Evolutionary conservation across 2,329 filamentous ascomycete genomes (phyloP).

Genomic region (Chaetomium olivaceum): DNA sequence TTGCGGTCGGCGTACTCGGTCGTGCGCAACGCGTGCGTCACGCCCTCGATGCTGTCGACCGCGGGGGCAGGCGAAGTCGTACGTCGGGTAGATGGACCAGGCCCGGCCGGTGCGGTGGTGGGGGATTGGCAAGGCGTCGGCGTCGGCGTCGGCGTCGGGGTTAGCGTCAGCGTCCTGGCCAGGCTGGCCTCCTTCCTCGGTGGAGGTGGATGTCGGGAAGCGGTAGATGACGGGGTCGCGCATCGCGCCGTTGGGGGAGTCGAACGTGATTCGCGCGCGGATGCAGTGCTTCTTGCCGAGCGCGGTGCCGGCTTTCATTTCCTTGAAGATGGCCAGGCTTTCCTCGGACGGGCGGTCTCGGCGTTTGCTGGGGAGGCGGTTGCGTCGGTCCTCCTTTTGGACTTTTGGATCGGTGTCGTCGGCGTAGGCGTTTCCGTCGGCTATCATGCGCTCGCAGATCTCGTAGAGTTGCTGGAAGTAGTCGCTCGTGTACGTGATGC

Average conservation of each 20-base stretch:
- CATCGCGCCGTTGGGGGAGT: slow-evolving; percentile 14
- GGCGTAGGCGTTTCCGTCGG: slow-evolving; percentile 14
- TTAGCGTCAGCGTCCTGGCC: too few relatives aligned
- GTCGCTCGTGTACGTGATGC: slow-evolving; percentile 10
- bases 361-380: slow-evolving; percentile 15
- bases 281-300: slow-evolving; percentile 14
- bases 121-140: background rate
- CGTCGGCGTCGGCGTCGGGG: too few relatives aligned
- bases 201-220: background rate
- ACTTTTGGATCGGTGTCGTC: slow-evolving; percentile 15
- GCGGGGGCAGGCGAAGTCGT: slow-evolving; percentile 16
- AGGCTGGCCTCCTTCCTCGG: slow-evolving; percentile 7
- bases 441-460: slow-evolving; percentile 15
- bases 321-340: slow-evolving; percentile 14
- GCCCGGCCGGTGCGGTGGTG: slow-evolving; percentile 4
- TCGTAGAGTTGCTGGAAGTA: slow-evolving; percentile 17
- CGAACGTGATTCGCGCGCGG: slow-evolving; percentile 10
- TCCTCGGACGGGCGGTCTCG: slow-evolving; percentile 2
- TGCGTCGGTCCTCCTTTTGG: slow-evolving; percentile 9
- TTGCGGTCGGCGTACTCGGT: slow-evolving; percentile 16
- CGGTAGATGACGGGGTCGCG: slow-evolving; percentile 10
- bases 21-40: slow-evolving; percentile 10
- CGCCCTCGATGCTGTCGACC: slow-evolving; percentile 17
- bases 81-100: slow-evolving; percentile 14
- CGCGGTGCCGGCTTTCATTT: slow-evolving; percentile 14